Percentiles rank a stretch among this genome's conserved stretches.
Evolutionary conservation across 345 rosid species (phyloP).

Genomic region (Arabis hirsuta): DNA sequence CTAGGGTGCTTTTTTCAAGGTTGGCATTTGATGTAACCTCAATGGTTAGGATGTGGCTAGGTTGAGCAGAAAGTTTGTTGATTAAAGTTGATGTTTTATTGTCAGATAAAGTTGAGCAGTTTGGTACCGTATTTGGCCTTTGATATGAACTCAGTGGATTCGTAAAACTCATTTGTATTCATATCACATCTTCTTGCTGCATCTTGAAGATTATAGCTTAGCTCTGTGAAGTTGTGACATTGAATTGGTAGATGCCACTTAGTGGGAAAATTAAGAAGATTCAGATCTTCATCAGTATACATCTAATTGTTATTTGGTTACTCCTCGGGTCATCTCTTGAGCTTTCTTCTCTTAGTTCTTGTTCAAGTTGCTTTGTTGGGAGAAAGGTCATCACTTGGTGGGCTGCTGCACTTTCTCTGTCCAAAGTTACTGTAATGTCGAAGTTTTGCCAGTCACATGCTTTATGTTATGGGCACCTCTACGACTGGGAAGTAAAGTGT

Average conservation of each 20-base stretch:
- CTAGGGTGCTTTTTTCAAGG: conserved; percentile 20
- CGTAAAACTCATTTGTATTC: background rate
- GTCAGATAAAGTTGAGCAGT: conserved; percentile 18
- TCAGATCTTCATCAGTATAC: conserved; percentile 7
- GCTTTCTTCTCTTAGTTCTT: conserved; percentile 1
- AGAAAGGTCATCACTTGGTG: background rate
- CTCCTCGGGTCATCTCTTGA: background rate
- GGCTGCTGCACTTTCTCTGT: conserved; percentile 10
- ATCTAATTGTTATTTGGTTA: conserved; percentile 4
- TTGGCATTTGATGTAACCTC: conserved; percentile 11
- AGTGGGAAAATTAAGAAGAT: conserved; percentile 19
- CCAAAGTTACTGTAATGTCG: background rate
- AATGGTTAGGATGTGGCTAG: conserved; percentile 30
- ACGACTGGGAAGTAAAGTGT: conserved; percentile 30
- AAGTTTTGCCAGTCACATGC: conserved; percentile 11
- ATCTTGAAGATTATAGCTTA: conserved; percentile 25
- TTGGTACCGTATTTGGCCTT: background rate
- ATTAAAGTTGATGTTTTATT: conserved; percentile 27
- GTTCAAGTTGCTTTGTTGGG: conserved; percentile 7
- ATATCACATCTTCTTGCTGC: conserved; percentile 13
- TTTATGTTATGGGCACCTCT: conserved; percentile 12
- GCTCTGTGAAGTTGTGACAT: conserved; percentile 17
- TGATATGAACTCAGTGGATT: conserved; percentile 17
- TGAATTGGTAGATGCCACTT: background rate
- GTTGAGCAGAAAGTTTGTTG: background rate